Evolutionary conservation across 305 asterid genomes (phyloP).

Genomic region (Fraxinus angustifolia): DNA sequence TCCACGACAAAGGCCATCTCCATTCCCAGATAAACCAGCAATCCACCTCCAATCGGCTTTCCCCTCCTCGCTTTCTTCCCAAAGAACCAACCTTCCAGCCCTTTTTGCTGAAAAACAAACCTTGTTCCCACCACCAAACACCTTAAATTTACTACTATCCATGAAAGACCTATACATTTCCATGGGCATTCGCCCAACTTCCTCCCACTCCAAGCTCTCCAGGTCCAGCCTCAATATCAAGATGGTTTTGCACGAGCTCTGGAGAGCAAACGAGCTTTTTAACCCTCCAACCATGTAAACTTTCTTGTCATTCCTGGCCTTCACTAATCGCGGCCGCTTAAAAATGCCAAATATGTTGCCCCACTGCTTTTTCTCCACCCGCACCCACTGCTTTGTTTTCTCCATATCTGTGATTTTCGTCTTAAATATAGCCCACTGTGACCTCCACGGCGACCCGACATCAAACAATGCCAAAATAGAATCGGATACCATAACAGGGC

Average conservation of each 20-base stretch:
- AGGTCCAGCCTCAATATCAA: conserved; percentile 79
- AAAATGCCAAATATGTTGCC: conserved; percentile 74
- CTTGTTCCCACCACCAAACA: conserved; percentile 79
- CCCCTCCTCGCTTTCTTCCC: conserved; percentile 64
- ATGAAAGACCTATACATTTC: conserved; percentile 71
- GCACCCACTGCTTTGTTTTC: conserved; percentile 62
- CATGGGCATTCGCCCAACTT: conserved; percentile 81
- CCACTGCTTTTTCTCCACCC: conserved; percentile 78
- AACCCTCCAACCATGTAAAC: conserved; percentile 81
- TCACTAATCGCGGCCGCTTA: conserved; percentile 73
- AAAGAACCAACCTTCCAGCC: conserved; percentile 70
- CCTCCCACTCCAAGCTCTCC: conserved; percentile 84
- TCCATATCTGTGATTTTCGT: conserved; percentile 47
- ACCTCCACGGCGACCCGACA: conserved; percentile 91
- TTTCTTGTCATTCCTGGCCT: conserved; percentile 52
- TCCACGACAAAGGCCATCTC: conserved; percentile 87
- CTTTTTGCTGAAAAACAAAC: conserved; percentile 87
- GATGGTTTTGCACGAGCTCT: conserved; percentile 75
- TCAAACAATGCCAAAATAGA: conserved; percentile 65
- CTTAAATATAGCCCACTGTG: conserved; percentile 86
- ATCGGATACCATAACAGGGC: conserved; percentile 64
- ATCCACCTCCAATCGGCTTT: conserved; percentile 82
- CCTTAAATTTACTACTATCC: conserved; percentile 91
- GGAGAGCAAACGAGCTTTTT: conserved; percentile 65
- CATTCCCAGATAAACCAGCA: conserved; percentile 67